These are phyloP conservation scores for Echeveria elegans DNA, from an alignment of 164 flowering plant species.

Conservation along the genomic window DNA sequence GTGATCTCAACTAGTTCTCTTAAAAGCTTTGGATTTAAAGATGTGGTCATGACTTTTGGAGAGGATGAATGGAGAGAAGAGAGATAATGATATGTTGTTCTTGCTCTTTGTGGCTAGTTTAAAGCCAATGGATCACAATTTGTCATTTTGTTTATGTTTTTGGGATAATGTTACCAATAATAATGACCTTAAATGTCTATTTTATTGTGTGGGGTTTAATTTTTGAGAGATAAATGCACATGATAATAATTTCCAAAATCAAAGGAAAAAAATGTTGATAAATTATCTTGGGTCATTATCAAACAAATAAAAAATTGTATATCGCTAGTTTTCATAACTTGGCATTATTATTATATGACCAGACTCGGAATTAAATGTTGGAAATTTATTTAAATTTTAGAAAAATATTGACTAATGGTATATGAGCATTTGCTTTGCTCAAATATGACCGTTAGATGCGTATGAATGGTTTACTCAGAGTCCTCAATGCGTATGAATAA, in stretches of 20 bases:
- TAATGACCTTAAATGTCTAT: neutral
- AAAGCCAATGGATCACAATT: neutral
- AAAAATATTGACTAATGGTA: neutral
- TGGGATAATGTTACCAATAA: neutral
- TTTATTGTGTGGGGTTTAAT: neutral
- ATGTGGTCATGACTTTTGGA: neutral
- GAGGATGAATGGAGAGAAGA: neutral
- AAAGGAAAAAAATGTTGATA: neutral
- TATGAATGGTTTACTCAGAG: too few species aligned
- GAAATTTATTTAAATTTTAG: too few species aligned
- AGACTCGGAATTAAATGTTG: neutral
- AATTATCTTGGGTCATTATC: neutral
- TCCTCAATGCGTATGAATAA: too few species aligned
- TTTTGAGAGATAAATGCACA: too few species aligned
- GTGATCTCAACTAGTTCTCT: neutral
- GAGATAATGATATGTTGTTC: neutral
- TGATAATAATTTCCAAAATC: neutral
- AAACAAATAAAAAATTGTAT: too few species aligned
- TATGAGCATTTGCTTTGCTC: too few species aligned
- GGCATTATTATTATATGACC: neutral
- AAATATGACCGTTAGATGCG: too few species aligned
- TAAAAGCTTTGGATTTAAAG: neutral
- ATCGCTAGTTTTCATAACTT: too few species aligned
- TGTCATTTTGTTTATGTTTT: neutral
- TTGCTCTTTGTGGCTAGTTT: constrained; percentile 5